phyloP scores from a whole-genome alignment of 176 grass and related monocot genomes.

The Oryza australiensis region DNA sequence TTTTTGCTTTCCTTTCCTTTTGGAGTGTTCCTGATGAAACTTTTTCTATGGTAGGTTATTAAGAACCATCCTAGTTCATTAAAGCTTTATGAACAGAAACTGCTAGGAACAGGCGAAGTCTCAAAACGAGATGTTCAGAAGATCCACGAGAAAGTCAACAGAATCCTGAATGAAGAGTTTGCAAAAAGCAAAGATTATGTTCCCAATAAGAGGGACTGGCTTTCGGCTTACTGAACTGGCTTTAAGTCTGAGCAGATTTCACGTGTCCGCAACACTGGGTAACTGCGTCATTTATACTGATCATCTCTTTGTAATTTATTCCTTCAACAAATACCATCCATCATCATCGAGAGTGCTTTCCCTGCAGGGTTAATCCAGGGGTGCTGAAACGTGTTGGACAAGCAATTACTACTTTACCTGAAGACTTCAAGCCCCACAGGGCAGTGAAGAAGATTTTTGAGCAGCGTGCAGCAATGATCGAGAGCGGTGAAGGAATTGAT shows the following conservation, averaged over 20 bases:
- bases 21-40: slow-evolving; percentile 4
- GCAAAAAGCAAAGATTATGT: slow-evolving; percentile 88
- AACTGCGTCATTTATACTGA: slow-evolving; percentile 12
- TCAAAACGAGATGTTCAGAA: slow-evolving; percentile 64
- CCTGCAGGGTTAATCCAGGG: slow-evolving; percentile 85
- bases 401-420: slow-evolving; percentile 80
- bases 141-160: slow-evolving; percentile 77
- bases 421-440: slow-evolving; percentile 93
- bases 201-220: slow-evolving; percentile 88
- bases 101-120: slow-evolving; percentile 68
- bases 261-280: slow-evolving; percentile 90
- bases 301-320: slow-evolving; percentile 19
- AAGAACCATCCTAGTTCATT: slow-evolving; percentile 79
- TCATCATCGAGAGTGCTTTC: neutral
- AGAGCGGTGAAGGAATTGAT: slow-evolving; percentile 85
- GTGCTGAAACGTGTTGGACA: slow-evolving; percentile 88
- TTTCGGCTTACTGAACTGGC: slow-evolving; percentile 94
- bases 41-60: slow-evolving; percentile 68
- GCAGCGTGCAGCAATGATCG: slow-evolving; percentile 72
- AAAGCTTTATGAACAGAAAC: slow-evolving; percentile 83
- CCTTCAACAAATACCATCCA: slow-evolving; percentile 12
- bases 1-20: slow-evolving; percentile 17
- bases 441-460: slow-evolving; percentile 98
- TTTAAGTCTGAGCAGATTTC: slow-evolving; percentile 98
- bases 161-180: slow-evolving; percentile 89